phyloP scores from a whole-genome alignment of 2,329 filamentous ascomycete genomes.

The Eutypa lata region DNA sequence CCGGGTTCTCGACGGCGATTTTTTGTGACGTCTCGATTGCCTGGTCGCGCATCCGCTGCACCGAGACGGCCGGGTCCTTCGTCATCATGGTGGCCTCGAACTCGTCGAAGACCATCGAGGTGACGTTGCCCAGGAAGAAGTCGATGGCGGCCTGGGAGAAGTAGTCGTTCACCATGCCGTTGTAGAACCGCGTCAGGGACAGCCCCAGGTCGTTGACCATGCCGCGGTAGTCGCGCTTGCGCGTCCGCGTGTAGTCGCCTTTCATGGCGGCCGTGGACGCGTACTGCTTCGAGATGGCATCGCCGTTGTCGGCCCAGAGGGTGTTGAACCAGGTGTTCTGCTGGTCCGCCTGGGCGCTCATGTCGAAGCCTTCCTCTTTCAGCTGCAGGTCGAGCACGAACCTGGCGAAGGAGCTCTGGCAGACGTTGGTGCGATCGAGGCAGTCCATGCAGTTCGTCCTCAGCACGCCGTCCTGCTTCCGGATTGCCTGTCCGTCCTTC shows the following conservation, averaged over 20 bases:
- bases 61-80: slow-evolving; percentile 84
- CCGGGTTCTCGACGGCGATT: slow-evolving; percentile 73
- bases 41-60: slow-evolving; percentile 78
- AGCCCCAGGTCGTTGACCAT: slow-evolving; percentile 88
- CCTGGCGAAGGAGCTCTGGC: slow-evolving; percentile 86
- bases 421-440: slow-evolving; percentile 91
- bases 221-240: slow-evolving; percentile 85
- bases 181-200: slow-evolving; percentile 74
- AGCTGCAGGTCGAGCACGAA: slow-evolving; percentile 79
- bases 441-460: slow-evolving; percentile 99
- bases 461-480: slow-evolving; percentile 70
- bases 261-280: slow-evolving; percentile 94
- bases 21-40: slow-evolving; percentile 87
- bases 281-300: slow-evolving; percentile 93
- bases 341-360: slow-evolving; percentile 72
- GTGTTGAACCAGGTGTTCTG: slow-evolving; percentile 92
- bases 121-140: slow-evolving; percentile 86
- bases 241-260: slow-evolving; percentile 90
- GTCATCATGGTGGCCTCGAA: slow-evolving; percentile 94
- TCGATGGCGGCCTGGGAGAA: slow-evolving; percentile 95
- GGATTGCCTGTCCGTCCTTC: slow-evolving; percentile 38
- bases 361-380: slow-evolving; percentile 69
- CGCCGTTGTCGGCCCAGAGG: slow-evolving; percentile 96
- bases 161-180: slow-evolving; percentile 93
- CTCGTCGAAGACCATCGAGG: slow-evolving; percentile 81